Base-by-base conservation (phyloP, 345 rosid genomes). In the Clausena lansium region DNA sequence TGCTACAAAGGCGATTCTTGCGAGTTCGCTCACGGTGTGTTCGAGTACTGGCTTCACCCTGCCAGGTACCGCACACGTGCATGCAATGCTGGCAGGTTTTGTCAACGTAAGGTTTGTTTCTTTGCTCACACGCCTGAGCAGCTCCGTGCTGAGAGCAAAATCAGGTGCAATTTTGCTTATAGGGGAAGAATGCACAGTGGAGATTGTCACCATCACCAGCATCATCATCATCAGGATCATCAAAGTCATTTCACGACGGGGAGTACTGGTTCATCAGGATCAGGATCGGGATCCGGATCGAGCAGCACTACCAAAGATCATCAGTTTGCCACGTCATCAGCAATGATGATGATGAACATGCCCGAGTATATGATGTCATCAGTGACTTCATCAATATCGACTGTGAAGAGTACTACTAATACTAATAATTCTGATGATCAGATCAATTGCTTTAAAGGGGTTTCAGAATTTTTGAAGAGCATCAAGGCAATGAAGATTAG, bases 11-110 rank as follows among this genome's bases (percentile, higher is more conserved):
- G 98, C 0, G 95, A 92, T 69, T 15, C 84, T 0, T 93, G 98
- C 59, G 92, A 90, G 45, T 88, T 83, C 14, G 91, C 97, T 5
- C 98, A 93, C 67, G 98, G 97, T 7, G 93, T 91, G 2, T 93
- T 93, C 77, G 98, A 91, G 76, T 93, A 88, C 78, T 93, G 98
- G 98, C 92, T 93, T 17, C 98, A 93, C 73, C 98, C 97, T 5
- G 84, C 87, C 1, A 87, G 89, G 33, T 94, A 92, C 73, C 86
- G 98, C 0, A 94, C 98, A 10, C 92, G 91, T 19, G 85, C 86
- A 15, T 94, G 98, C 76, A 89, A 87, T 70, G 93, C 92, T 2
- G 95, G 98, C 0, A 77, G 25, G 28, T 81, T 78, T 39, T 94
- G 97, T 70, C 89, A 85, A 58, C 91, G 97, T 9, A 87, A 84